Base-by-base conservation (phyloP, 2,329 filamentous ascomycete species). In the Harringtonia aguacate region DNA sequence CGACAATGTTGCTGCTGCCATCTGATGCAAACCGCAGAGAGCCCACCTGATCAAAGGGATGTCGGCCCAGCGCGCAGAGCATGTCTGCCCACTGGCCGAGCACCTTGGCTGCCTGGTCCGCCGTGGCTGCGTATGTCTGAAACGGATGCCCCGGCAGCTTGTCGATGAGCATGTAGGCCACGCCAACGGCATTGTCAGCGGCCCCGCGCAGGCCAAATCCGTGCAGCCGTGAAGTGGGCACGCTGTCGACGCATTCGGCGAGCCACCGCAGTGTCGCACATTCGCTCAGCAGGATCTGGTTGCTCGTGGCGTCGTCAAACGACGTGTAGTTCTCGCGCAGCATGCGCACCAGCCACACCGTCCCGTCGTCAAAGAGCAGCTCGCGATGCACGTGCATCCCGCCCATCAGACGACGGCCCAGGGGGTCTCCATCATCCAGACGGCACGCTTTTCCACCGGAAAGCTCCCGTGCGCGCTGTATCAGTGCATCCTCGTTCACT, bases 61-160 rank as follows among this genome's bases (percentile, higher is more conserved):
- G 44, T 17, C 20, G 10, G 15, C 30, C 20, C 31, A 46, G 29
- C 10, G 31, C 24, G 4, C 17, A 43, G 36, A 46, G 36, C 1
- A 41, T 37, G 18, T 29, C 28, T 5, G 43, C 38, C 43, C 43
- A 45, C 38, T 45, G 38, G 38, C 30, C 33, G n/a, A 45, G 28
- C 4, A 45, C 38, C 15, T 45, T 41, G 24, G 14, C 18, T 22
- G 9, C 33, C 43, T 45, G 38, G 6, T 34, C 27, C 7, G 8
- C 33, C 15, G 43, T 18, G 14, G 43, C 43, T 9, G 27, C 10
- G 6, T 10, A 48, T 45, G 39, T 0, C 41, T 28, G 50, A 51
- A 56, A 30, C 49, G 51, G 28, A 34, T 27, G 48, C 50, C 38
- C 46, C 4, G 41, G 38, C 22, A 45, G 33, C 43, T 41, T 41